Base-by-base conservation (phyloP, 148 eudicot genomes). In the Chenopodium formosanum region DNA sequence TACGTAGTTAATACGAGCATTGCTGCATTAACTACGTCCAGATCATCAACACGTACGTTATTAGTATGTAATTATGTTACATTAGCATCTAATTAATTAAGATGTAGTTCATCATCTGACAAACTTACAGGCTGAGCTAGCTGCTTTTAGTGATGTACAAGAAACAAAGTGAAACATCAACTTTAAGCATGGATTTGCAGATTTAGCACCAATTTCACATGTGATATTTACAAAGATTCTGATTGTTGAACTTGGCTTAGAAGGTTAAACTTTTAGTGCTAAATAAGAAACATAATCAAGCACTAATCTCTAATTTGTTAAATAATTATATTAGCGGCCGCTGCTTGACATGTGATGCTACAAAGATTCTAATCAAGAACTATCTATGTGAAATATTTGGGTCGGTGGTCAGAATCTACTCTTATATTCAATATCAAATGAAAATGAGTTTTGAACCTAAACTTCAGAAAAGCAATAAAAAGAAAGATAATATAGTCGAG, bases 121-220 rank as follows among this genome's bases (percentile, higher is more conserved):
- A 74, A 62, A 2, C 3, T 25, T 63, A 52, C 37, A 82, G 46
- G 2, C 27, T 50, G 63, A 16, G 17, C 16, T 52, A 58, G 63
- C 63, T 31, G 27, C 44, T 75, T 76, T 69, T 31, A 58, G 65
- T 73, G 63, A 60, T 27, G 65, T 65, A 25, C 66, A 83, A 79
- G 85, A 48, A 79, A 68, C 85, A 79, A 73, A 67, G 65, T 83
- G 12, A 65, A 65, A 47, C 69, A 68, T 68, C 44, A 14, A 14
- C 73, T 46, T 65, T 16, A 83, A 76, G 76, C 65, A 67, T 63
- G 47, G 86, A 76, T 78, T 73, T 78, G 85, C 48, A 74, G 27
- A 29, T 44, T 69, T 82, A 20, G 27, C 2, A 75, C 74, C 3
- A 4, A 76, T 12, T 68, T 82, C 17, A 48, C 85, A 83, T 78